Evolutionary conservation across 108 stramenopile species (phyloP).

Genomic region (Skeletonema menzelii): DNA sequence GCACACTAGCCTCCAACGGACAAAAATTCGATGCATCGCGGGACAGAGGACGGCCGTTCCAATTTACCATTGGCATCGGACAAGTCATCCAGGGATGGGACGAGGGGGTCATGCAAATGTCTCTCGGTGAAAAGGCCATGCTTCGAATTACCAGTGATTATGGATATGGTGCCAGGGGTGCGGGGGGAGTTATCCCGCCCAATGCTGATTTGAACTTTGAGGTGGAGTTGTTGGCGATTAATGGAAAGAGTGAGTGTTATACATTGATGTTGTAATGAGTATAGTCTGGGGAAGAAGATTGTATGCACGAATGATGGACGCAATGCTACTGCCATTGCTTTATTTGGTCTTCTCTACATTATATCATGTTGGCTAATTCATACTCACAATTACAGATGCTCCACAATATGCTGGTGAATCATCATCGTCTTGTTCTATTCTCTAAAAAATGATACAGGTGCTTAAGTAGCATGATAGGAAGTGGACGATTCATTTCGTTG

Average conservation of each 20-base stretch:
- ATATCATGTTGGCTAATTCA: not conserved
- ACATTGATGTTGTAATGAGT: no score
- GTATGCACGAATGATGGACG: no score
- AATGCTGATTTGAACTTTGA: conserved; percentile 83
- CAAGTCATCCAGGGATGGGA: conserved; percentile 78
- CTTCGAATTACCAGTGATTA: conserved; percentile 78
- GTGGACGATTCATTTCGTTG: not conserved
- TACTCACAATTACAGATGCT: conserved; percentile 8
- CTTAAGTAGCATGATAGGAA: not conserved
- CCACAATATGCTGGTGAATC: not conserved
- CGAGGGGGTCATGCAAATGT: conserved; percentile 50
- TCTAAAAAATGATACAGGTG: not conserved
- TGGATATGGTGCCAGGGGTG: conserved; percentile 85
- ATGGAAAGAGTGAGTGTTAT: conserved; percentile 26
- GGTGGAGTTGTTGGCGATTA: conserved; percentile 70
- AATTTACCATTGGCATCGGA: conserved; percentile 72
- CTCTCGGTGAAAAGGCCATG: conserved; percentile 77
- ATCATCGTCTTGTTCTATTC: conserved; percentile 8
- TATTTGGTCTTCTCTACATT: not conserved
- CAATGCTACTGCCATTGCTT: not conserved
- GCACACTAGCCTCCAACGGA: conserved; percentile 70
- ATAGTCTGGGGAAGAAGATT: no score
- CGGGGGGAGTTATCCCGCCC: conserved; percentile 88
- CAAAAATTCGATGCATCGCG: conserved; percentile 76
- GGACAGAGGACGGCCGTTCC: conserved; percentile 74